A percentile compares a stretch with the other conserved stretches of the same genome.
Conservation (phyloP, 371 early-diverging fungal species). For the Rhizomucor pusillus region DNA sequence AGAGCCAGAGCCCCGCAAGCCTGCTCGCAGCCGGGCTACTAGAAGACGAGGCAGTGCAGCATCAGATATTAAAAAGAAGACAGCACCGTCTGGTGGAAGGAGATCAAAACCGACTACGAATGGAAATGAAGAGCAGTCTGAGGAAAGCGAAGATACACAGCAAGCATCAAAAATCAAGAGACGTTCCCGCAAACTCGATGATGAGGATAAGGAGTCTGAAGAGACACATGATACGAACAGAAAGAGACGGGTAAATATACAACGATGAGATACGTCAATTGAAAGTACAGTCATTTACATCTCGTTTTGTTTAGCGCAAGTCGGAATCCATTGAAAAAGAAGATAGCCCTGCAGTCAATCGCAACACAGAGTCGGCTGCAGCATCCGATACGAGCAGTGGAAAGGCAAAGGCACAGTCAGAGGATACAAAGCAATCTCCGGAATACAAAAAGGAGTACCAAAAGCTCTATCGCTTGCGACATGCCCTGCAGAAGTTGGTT, state of each 20-base stretch:
- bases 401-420: not conserved
- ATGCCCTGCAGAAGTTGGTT: conserved; percentile 41
- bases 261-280: not conserved
- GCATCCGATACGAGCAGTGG: conserved; percentile 2
- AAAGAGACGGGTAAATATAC: conserved; percentile 36
- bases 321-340: conserved; percentile 29
- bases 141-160: conserved; percentile 4
- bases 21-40: conserved; percentile 23
- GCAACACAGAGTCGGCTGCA: conserved; percentile 8
- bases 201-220: conserved; percentile 22
- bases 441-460: conserved; percentile 24
- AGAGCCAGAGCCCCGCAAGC: conserved; percentile 11
- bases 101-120: conserved; percentile 4
- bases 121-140: conserved; percentile 12
- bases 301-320: conserved; percentile 24
- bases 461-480: conserved; percentile 40
- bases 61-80: conserved; percentile 6
- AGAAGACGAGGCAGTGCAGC: conserved; percentile 16
- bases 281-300: not conserved
- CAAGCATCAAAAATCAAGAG: conserved; percentile 12
- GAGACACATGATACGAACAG: conserved; percentile 14
- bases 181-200: conserved; percentile 19
- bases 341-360: not conserved
- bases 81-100: conserved; percentile 4
- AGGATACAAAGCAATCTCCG: conserved; percentile 13